phyloP scores from a whole-genome alignment of 352 stramenopile species.

The Thraustochytrium striatum region DNA sequence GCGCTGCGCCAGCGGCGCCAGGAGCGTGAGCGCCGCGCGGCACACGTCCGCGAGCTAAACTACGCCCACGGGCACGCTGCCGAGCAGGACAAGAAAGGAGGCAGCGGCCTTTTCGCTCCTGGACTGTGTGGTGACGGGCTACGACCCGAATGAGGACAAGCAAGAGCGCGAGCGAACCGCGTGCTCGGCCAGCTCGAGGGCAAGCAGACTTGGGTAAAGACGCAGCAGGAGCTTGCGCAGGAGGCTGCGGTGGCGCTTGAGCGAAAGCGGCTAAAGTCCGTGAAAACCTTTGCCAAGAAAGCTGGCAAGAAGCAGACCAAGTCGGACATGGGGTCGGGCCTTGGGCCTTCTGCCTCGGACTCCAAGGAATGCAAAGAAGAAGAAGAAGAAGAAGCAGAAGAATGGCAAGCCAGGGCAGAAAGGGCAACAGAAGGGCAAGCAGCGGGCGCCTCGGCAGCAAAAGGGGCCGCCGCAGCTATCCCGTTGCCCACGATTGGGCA shows the following conservation, averaged over 20 bases:
- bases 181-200: conserved; percentile 25
- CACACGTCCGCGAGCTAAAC: conserved; percentile 20
- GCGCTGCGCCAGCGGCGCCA: not conserved
- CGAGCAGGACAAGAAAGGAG: conserved; percentile 17
- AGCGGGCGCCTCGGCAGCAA: not conserved
- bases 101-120: not conserved
- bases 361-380: conserved; percentile 18
- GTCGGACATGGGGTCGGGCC: too few relatives aligned
- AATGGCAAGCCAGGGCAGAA: not conserved
- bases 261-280: not conserved
- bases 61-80: not conserved
- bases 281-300: conserved; percentile 1
- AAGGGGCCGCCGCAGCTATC: not conserved
- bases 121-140: conserved; percentile 15
- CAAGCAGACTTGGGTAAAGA: conserved; percentile 36
- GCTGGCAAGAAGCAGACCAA: not conserved
- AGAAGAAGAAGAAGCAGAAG: conserved; percentile 20
- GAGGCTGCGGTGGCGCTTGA: conserved; percentile 16
- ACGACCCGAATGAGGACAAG: not conserved
- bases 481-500: not conserved
- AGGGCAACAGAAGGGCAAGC: not conserved
- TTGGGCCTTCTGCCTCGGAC: too few relatives aligned
- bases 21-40: not conserved
- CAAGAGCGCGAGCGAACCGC: not conserved
- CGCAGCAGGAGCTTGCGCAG: conserved; percentile 29